Percentiles rank a stretch among this genome's conserved stretches.
phyloP scores from a whole-genome alignment of 2,329 filamentous ascomycete species.

The Phaeoacremonium minimum region DNA sequence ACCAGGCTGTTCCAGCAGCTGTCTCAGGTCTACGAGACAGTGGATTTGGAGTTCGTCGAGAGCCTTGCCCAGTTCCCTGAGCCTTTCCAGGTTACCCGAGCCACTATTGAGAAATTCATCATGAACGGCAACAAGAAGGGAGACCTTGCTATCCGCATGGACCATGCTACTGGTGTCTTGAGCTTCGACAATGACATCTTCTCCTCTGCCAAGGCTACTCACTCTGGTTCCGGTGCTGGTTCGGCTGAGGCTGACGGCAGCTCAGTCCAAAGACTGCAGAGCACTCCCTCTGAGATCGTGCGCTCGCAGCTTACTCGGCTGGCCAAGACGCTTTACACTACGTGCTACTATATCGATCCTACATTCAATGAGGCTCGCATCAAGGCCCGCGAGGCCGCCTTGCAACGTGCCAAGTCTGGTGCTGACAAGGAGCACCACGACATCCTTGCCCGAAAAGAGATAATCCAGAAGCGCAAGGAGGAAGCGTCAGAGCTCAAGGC shows the following conservation, averaged over 20 bases:
- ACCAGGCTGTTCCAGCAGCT: slow-evolving; percentile 98
- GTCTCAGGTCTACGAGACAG: slow-evolving; percentile 97
- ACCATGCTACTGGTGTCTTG: slow-evolving; percentile 90
- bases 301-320: slow-evolving; percentile 90
- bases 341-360: slow-evolving; percentile 93
- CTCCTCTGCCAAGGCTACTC: slow-evolving; percentile 89
- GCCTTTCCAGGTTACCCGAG: slow-evolving; percentile 85
- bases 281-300: slow-evolving; percentile 95
- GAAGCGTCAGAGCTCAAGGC: slow-evolving; percentile 85
- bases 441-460: slow-evolving; percentile 76
- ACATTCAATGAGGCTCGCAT: slow-evolving; percentile 78
- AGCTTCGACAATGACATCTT: slow-evolving; percentile 99
- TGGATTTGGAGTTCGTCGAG: slow-evolving; percentile 90
- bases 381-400: slow-evolving; percentile 73
- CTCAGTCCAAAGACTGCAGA: slow-evolving; percentile 91
- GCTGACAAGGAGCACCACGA: slow-evolving; percentile 90
- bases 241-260: slow-evolving; percentile 82
- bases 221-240: slow-evolving; percentile 77
- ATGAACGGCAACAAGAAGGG: slow-evolving; percentile 99
- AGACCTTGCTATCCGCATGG: slow-evolving; percentile 90
- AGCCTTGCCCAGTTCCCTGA: slow-evolving; percentile 93
- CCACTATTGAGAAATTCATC: slow-evolving; percentile 99
- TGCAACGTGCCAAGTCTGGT: slow-evolving; percentile 77
- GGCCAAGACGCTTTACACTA: slow-evolving; percentile 85
- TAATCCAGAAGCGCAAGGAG: slow-evolving; percentile 97